Conservation (phyloP, 2,329 filamentous ascomycete genomes). For the Phaeosphaeria sp. region DNA sequence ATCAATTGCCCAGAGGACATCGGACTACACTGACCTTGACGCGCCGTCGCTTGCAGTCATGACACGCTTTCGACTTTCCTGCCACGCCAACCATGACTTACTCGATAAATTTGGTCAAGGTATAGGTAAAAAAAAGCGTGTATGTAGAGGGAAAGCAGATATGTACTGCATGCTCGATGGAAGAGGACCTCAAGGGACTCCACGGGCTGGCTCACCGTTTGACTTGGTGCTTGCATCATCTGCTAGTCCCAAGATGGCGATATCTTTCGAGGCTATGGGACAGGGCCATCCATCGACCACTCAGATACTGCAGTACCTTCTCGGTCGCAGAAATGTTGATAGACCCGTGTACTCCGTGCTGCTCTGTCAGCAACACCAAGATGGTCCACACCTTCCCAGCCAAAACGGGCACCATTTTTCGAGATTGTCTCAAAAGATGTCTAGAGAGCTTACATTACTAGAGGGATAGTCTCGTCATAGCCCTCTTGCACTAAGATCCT, state of each 20-base stretch:
- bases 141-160: no score
- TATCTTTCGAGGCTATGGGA: not conserved
- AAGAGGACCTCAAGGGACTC: not conserved
- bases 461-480: not conserved
- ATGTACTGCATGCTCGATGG: not conserved
- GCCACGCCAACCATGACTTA: conserved; percentile 11
- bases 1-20: not conserved
- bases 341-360: not conserved
- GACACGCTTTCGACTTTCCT: conserved; percentile 13
- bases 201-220: no score
- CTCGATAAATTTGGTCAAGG: not conserved
- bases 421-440: not conserved
- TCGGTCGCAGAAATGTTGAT: not conserved
- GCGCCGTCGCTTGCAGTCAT: conserved; percentile 12
- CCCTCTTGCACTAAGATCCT: no score
- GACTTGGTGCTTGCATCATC: not conserved
- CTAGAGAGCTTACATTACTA: not conserved
- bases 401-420: not conserved
- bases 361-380: not conserved
- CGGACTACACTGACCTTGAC: conserved; percentile 1
- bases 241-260: not conserved
- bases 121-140: not conserved
- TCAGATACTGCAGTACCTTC: not conserved
- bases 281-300: not conserved
- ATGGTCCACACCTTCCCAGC: not conserved